phyloP scores from a whole-genome alignment of 164 flowering plant genomes.

The Paratinospora sagittata region DNA sequence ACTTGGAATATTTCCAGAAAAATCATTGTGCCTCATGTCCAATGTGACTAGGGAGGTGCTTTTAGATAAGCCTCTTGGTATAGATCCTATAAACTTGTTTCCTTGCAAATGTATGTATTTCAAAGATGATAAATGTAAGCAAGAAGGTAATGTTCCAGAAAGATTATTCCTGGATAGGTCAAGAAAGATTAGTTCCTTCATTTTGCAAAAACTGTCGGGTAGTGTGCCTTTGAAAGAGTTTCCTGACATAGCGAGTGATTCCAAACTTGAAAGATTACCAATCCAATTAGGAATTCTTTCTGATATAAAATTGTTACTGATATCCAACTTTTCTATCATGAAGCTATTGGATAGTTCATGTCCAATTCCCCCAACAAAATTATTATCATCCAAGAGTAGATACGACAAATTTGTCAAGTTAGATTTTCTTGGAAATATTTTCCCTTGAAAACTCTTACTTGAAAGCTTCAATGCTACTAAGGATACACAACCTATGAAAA shows the following conservation, averaged over 20 bases:
- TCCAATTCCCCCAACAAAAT: background rate
- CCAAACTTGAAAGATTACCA: background rate
- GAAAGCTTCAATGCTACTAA: background rate
- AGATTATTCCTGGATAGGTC: background rate
- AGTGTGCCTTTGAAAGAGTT: conserved; percentile 10
- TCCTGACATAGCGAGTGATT: background rate
- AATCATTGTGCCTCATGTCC: background rate
- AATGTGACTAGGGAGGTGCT: background rate
- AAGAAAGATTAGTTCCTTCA: background rate
- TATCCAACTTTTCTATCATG: background rate
- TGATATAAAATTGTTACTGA: conserved; percentile 3
- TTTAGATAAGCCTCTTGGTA: background rate
- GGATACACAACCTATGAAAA: conserved; percentile 3
- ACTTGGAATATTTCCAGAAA: background rate
- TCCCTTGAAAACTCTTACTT: conserved; percentile 10
- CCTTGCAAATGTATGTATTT: background rate
- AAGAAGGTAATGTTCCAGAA: background rate
- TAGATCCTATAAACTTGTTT: background rate
- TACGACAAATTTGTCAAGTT: background rate
- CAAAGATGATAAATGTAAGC: background rate
- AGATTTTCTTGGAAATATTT: background rate
- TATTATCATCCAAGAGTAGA: background rate
- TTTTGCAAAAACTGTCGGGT: background rate
- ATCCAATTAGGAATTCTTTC: conserved; percentile 4
- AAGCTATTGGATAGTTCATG: background rate